Percentiles rank a stretch among this genome's conserved stretches.
Conservation (phyloP, 495 filamentous ascomycete genomes). For the Xylaria telfairii region DNA sequence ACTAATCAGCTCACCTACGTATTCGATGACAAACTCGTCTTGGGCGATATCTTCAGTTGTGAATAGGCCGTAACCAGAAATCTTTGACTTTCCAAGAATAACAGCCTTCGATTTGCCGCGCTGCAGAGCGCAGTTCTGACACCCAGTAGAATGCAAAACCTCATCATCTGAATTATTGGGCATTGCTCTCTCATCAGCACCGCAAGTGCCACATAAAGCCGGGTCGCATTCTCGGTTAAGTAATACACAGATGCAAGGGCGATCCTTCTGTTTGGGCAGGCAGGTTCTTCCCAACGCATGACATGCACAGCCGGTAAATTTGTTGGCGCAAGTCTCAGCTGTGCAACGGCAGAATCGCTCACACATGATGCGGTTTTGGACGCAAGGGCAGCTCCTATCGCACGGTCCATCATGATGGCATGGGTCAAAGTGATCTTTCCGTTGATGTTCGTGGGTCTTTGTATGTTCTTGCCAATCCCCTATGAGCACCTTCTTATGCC, state of each 20-base stretch:
- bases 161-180: conserved; percentile 63
- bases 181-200: conserved; percentile 66
- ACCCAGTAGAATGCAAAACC: conserved; percentile 54
- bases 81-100: conserved; percentile 65
- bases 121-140: conserved; percentile 68
- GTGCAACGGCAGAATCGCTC: conserved; percentile 71
- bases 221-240: conserved; percentile 76
- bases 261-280: conserved; percentile 52
- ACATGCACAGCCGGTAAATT: conserved; percentile 72
- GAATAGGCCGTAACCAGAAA: conserved; percentile 71
- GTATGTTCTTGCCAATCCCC: conserved; percentile 56
- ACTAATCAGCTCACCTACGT: conserved; percentile 73
- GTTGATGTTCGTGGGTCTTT: conserved; percentile 50
- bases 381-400: conserved; percentile 61
- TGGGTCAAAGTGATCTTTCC: conserved; percentile 47
- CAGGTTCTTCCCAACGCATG: conserved; percentile 59
- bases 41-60: conserved; percentile 64
- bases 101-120: conserved; percentile 64
- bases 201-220: conserved; percentile 69
- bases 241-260: conserved; percentile 62
- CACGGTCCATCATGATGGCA: conserved; percentile 57
- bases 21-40: conserved; percentile 72
- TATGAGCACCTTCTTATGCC: conserved; percentile 51
- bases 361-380: conserved; percentile 61
- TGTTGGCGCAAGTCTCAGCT: conserved; percentile 61